Conservation (phyloP, 2,329 filamentous ascomycete genomes). For the Sporothrix dimorphospora region DNA sequence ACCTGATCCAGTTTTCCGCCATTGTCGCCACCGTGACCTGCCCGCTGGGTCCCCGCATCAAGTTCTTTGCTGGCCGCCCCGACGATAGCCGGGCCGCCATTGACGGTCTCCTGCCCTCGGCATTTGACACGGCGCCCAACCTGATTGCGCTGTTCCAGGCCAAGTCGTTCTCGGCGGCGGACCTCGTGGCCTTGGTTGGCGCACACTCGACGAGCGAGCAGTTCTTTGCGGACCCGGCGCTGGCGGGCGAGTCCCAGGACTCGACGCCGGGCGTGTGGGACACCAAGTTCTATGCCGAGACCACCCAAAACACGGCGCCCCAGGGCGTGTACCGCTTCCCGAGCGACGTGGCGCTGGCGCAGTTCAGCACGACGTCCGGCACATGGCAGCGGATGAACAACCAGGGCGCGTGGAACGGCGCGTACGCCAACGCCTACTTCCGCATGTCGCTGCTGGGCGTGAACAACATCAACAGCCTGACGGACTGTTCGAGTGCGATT, state of each 20-base stretch:
- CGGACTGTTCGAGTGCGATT: conserved; percentile 52
- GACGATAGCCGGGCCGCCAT: conserved; percentile 6
- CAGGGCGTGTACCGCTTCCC: conserved; percentile 45
- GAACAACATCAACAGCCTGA: conserved; percentile 58
- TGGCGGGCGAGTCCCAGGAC: conserved; percentile 49
- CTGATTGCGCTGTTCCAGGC: conserved; percentile 52
- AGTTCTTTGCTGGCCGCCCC: conserved; percentile 44
- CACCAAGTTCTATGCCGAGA: conserved; percentile 52
- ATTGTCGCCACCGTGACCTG: conserved; percentile 52
- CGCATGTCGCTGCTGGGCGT: conserved; percentile 59
- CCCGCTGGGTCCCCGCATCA: conserved; percentile 54
- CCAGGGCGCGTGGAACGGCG: conserved; percentile 50
- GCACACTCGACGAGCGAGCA: conserved; percentile 57
- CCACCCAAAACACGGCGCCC: conserved; percentile 39
- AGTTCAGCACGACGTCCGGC: conserved; percentile 42
- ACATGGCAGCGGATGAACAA: conserved; percentile 45
- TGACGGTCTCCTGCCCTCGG: conserved; percentile 50
- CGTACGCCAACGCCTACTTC: conserved; percentile 57
- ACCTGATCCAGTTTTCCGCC: conserved; percentile 50
- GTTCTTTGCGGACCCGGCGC: conserved; percentile 46
- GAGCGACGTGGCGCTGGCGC: conserved; percentile 47
- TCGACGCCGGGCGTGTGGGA: conserved; percentile 56
- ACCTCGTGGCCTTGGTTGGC: conserved; percentile 58
- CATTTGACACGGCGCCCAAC: conserved; percentile 45
- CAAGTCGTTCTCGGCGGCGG: conserved; percentile 54